Evolutionary conservation across 176 grass and related monocot genomes (phyloP), one percentile per base, ranked within the genome.

Genomic region (Luzula sylvatica): DNA sequence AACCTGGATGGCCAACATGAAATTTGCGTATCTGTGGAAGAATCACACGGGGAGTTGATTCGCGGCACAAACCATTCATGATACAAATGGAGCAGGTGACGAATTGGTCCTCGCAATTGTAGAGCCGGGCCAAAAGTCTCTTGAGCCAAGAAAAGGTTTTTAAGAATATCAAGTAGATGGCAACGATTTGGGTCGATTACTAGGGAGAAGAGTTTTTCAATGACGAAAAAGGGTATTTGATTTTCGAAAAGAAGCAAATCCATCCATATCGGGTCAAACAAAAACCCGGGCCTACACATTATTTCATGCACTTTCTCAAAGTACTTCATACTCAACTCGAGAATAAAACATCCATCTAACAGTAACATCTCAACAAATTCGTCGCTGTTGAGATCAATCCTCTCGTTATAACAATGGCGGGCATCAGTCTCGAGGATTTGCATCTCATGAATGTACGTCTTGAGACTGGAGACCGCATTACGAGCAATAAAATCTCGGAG

Each of bases 331-430:
- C 49, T 52, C 49, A 26, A 41, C 50, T 69, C 66, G 32, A 56
- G 22, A 6, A 56, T 51, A 12, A 56, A 56, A 21, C 50, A 56
- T 18, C 35, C 66, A 27, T 52, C 21, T 1, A 54, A 53, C 50
- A 69, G 29, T 20, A 55, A 3, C 50, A 56, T 69, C 29, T 56
- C 12, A 8, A 52, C 26, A 57, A 71, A 71, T 23, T 59, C 55
- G 5, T 29, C 11, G 42, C 67, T 60, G 1, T 2, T 21, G 1
- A 70, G 35, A 32, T 47, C 6, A 11, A 58, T 5, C 1, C 16
- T 22, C 7, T 70, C 66, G 4, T 45, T 44, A 40, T 70, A 70
- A 52, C 50, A 42, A 5, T 23, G 3, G 20, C 66, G 66, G 16
- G 24, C 66, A 17, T 30, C 20, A n/a, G 19, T 8, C 38, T 57